Evolutionary conservation across 139 green algal genomes (phyloP).

Genomic region (Haematococcus lacustris): DNA sequence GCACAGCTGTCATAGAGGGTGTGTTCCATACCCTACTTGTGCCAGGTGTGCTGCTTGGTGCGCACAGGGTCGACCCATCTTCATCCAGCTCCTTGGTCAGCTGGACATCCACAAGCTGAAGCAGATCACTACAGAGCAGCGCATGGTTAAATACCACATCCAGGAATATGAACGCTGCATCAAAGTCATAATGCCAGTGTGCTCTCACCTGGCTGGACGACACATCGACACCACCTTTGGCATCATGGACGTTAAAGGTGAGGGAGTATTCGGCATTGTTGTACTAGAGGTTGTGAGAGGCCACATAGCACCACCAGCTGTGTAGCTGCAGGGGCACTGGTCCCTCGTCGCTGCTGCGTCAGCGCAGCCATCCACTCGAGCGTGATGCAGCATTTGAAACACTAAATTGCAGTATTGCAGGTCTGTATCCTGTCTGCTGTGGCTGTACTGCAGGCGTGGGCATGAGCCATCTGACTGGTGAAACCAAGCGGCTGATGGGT

Average conservation of each 20-base stretch:
- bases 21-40: too few species aligned
- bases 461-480: constrained; percentile 52
- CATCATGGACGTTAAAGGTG: constrained; percentile 85
- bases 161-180: constrained; percentile 62
- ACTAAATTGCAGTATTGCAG: too few species aligned
- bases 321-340: too few species aligned
- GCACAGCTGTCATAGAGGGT: too few species aligned
- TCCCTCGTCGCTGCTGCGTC: too few species aligned
- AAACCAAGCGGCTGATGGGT: constrained; percentile 44
- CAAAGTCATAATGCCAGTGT: constrained; percentile 77
- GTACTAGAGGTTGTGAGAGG: too few species aligned
- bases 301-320: too few species aligned
- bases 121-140: constrained; percentile 73
- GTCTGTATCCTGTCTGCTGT: too few species aligned
- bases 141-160: constrained; percentile 85
- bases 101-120: constrained; percentile 68
- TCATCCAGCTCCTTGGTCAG: constrained; percentile 81
- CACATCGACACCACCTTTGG: constrained; percentile 81
- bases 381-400: too few species aligned
- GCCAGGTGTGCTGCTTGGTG: too few species aligned
- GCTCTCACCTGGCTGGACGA: constrained; percentile 46
- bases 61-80: constrained; percentile 73
- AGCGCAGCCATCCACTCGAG: too few species aligned
- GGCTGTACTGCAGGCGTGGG: constrained; percentile 46
- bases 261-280: too few species aligned